A percentile compares a stretch with the other conserved stretches of the same genome.
These are phyloP conservation scores for Cercospora beticola DNA, from an alignment of 2,329 filamentous ascomycete species.

Conservation along the genomic window DNA sequence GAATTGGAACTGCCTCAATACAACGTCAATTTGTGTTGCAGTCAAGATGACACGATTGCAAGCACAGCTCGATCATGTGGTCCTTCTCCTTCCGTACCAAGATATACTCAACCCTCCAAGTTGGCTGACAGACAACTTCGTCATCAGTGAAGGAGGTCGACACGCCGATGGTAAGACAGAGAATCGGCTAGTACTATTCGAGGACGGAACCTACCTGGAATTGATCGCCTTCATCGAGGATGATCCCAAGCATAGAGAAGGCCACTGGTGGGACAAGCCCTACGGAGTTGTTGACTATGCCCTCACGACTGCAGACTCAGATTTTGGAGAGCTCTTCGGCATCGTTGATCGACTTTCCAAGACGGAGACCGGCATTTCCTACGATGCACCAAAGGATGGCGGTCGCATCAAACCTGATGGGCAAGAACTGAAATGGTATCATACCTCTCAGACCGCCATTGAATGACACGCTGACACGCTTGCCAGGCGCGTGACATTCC, in stretches of 20 bases:
- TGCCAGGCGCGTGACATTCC: constrained; percentile 50
- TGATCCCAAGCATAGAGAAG: constrained; percentile 41
- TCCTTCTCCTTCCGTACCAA: constrained; percentile 59
- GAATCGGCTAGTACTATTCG: constrained; percentile 63
- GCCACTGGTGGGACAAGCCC: constrained; percentile 58
- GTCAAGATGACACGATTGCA: constrained; percentile 13
- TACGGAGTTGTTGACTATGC: constrained; percentile 63
- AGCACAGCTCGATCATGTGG: constrained; percentile 60
- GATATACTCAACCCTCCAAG: constrained; percentile 50
- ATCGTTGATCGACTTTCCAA: constrained; percentile 26
- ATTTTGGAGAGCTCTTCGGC: constrained; percentile 24
- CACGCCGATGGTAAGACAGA: constrained; percentile 62
- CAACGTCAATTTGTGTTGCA: not conserved
- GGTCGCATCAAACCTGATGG: constrained; percentile 59
- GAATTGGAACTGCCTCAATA: not conserved
- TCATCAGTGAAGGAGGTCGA: constrained; percentile 59
- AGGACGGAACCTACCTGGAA: constrained; percentile 66
- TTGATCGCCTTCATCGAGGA: constrained; percentile 61
- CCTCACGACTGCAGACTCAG: constrained; percentile 44
- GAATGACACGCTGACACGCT: not conserved
- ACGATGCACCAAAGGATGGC: constrained; percentile 52
- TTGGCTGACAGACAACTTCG: constrained; percentile 57
- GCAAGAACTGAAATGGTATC: constrained; percentile 55
- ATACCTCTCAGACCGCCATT: not conserved
- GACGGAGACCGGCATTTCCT: constrained; percentile 42